Evolutionary conservation across 2,329 filamentous ascomycete species (phyloP), one percentile per base, ranked within the genome.

Genomic region (Aspergillus vadensis): DNA sequence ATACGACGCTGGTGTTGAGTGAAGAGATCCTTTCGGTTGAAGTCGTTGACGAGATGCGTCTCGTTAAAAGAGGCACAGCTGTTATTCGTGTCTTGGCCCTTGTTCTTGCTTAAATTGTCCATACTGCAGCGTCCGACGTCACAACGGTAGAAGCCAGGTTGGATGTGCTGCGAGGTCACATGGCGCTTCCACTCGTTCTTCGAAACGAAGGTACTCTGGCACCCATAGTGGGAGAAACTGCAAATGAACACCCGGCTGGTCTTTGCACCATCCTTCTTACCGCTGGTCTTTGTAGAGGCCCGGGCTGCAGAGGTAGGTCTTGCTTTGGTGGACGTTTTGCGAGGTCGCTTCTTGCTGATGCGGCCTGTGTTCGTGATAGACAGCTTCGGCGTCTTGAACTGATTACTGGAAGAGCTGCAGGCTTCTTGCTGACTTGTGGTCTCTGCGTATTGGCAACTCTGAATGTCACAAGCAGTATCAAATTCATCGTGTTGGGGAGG

Each of bases 131-230:
- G 70, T 62, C 86, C 89, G 32, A 89, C 80, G 65, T 88, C 84
- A 78, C 93, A 98, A 59, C 89, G 82, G 86, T 88, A 97, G 76
- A 88, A 90, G 48, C 84, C 80, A 3, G 91, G 81, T 57, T 88
- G 85, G 21, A 97, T 81, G 71, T 98, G 94, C 71, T 96, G 90
- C 0, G 89, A 90, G 32, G 82, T 80, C 69, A 94, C 86, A 72
- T 98, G 94, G 0, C 94, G 87, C 76, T 97, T 97, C 94, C 94
- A 97, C 74, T 97, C 93, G 72, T 97, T 97, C 79, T 96, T 97
- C 67, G 84, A 88, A 3, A 85, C 83, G 70, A 97, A 97, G 0
- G 83, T 87, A 2, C 87, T 85, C 0, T 63, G 65, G 77, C 94
- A 98, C 36, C 89, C 90, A 59, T 92, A 95, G 58, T 86, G 88